phyloP scores from a whole-genome alignment of 176 grass and related monocot species.

The Oryza australiensis region DNA sequence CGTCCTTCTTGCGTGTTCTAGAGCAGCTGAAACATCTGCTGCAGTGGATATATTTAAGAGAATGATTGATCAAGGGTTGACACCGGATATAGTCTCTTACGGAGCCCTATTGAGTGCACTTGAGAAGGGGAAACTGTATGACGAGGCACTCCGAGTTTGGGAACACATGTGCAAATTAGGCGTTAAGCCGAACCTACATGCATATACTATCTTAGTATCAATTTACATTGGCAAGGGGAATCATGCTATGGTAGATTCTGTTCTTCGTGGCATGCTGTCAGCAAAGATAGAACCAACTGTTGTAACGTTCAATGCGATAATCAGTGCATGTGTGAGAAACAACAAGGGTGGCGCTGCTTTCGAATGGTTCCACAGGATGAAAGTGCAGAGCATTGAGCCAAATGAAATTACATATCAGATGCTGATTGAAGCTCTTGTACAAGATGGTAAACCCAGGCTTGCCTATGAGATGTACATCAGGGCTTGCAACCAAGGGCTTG shows the following conservation, averaged over 20 bases:
- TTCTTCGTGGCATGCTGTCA: conserved; percentile 65
- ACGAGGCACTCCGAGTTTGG: conserved; percentile 73
- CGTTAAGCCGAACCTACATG: conserved; percentile 71
- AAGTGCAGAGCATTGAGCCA: conserved; percentile 54
- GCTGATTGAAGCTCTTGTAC: conserved; percentile 67
- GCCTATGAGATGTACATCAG: conserved; percentile 79
- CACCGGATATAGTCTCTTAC: conserved; percentile 71
- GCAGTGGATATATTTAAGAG: conserved; percentile 72
- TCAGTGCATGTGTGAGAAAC: conserved; percentile 57
- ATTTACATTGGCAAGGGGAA: conserved; percentile 70
- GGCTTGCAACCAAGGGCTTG: conserved; percentile 56
- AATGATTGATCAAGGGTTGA: conserved; percentile 71
- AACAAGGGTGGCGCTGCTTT: conserved; percentile 45
- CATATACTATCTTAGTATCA: conserved; percentile 77
- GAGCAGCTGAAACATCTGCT: conserved; percentile 66
- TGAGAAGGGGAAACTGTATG: conserved; percentile 77
- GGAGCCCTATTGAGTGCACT: conserved; percentile 72
- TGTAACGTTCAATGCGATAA: conserved; percentile 93
- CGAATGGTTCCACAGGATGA: conserved; percentile 94
- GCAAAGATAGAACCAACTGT: conserved; percentile 63
- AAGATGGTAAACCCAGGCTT: conserved; percentile 73
- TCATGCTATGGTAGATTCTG: conserved; percentile 53
- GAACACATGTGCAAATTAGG: conserved; percentile 80
- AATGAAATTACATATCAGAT: conserved; percentile 82
- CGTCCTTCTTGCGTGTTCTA: conserved; percentile 80